Conservation (phyloP, 2,329 filamentous ascomycete species). For the Rhexocercosporidium sp. region DNA sequence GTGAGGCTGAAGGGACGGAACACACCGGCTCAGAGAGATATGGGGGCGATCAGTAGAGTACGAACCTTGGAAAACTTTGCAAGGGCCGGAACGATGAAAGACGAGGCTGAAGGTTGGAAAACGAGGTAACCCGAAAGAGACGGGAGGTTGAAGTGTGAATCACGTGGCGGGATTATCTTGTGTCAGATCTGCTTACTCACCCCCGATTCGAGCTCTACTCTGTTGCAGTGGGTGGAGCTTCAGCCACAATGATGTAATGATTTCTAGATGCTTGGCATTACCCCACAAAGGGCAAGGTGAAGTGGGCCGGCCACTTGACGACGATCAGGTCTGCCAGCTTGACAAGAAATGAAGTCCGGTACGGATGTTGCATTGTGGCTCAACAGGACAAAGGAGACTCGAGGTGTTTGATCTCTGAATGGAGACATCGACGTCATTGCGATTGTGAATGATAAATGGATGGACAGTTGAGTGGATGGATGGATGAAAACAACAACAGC, state of each 20-base stretch:
- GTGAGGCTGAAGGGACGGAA: not conserved
- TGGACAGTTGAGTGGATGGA: not conserved
- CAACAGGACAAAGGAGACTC: not conserved
- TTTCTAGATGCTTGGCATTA: not conserved
- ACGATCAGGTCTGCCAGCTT: not conserved
- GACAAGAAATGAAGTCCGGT: not conserved
- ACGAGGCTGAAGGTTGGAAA: not conserved
- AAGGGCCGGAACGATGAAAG: not conserved
- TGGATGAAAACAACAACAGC: not conserved
- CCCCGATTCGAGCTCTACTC: not conserved
- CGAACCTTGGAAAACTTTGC: not conserved
- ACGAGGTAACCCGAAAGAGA: not conserved
- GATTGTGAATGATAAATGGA: not conserved
- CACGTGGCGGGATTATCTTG: not conserved
- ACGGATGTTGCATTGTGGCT: not conserved
- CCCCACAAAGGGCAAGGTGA: constrained; percentile 11
- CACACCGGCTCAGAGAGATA: not conserved
- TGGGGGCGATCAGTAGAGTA: not conserved
- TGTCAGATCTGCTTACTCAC: not conserved
- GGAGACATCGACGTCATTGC: constrained; percentile 5
- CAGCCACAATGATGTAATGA: constrained; percentile 16
- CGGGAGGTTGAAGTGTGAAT: not conserved
- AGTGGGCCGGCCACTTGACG: not conserved
- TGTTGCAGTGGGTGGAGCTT: not conserved
- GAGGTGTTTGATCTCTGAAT: not conserved